These are phyloP conservation scores for Henckelia pumila DNA, from an alignment of 257 asterid genomes.

Conservation along the genomic window DNA sequence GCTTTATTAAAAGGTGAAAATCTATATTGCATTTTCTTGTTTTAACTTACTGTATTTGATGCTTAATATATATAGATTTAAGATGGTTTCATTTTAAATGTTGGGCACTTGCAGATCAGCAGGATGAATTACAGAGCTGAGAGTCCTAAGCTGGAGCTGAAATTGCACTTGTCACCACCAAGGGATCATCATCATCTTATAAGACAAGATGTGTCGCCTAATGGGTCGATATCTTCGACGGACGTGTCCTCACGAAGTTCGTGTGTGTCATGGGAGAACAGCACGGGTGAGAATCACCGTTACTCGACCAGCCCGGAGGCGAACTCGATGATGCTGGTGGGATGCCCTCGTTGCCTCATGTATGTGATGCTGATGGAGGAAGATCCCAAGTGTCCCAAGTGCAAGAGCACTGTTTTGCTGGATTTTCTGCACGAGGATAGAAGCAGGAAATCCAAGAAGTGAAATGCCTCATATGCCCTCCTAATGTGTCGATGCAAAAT, in stretches of 20 bases:
- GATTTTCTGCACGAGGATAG: slow-evolving; percentile 44
- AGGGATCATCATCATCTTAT: slow-evolving; percentile 21
- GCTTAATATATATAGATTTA: no score
- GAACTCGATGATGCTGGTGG: slow-evolving; percentile 42
- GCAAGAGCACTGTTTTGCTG: slow-evolving; percentile 59
- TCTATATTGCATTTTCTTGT: slow-evolving; percentile 1
- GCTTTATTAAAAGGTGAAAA: slow-evolving; percentile 23
- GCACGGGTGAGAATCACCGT: slow-evolving; percentile 21
- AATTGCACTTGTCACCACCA: slow-evolving; percentile 41
- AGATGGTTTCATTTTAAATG: no score
- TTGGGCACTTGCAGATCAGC: slow-evolving; percentile 1
- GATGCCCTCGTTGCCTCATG: slow-evolving; percentile 48
- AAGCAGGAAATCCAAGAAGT: slow-evolving; percentile 28
- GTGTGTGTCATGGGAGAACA: slow-evolving; percentile 40
- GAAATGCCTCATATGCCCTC: background rate
- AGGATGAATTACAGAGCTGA: slow-evolving; percentile 34
- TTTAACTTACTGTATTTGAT: background rate
- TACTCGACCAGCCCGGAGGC: slow-evolving; percentile 27
- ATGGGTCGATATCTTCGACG: slow-evolving; percentile 28
- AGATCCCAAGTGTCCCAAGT: slow-evolving; percentile 50
- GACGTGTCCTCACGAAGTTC: slow-evolving; percentile 42
- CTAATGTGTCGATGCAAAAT: background rate
- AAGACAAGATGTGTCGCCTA: slow-evolving; percentile 17
- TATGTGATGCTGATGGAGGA: slow-evolving; percentile 39
- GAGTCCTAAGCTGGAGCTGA: slow-evolving; percentile 42